phyloP scores from a whole-genome alignment of 495 filamentous ascomycete species.

The Penicillium nucicola region DNA sequence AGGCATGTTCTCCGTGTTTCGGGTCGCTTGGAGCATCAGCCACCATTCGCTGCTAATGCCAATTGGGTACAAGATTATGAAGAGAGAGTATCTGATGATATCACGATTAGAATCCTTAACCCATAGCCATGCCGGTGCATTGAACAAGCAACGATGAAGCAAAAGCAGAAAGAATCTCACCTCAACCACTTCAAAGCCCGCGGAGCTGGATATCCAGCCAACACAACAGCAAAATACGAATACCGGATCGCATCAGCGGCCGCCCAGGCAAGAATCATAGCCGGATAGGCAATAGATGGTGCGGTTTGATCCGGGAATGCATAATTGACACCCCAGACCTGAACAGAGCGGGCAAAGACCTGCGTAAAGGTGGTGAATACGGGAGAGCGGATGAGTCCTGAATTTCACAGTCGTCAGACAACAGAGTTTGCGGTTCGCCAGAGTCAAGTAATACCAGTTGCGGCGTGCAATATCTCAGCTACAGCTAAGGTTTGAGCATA shows the following conservation, averaged over 20 bases:
- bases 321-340: slow-evolving; percentile 50
- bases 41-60: slow-evolving; percentile 50
- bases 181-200: slow-evolving; percentile 39
- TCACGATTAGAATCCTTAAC: not conserved
- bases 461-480: slow-evolving; percentile 45
- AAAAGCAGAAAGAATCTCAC: slow-evolving; percentile 11
- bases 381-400: slow-evolving; percentile 51
- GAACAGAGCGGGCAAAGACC: slow-evolving; percentile 50
- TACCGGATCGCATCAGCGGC: slow-evolving; percentile 51
- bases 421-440: too few species aligned
- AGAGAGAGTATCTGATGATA: slow-evolving; percentile 45
- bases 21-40: slow-evolving; percentile 42
- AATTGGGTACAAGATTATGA: slow-evolving; percentile 51
- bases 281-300: slow-evolving; percentile 31
- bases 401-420: not conserved
- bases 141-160: too few species aligned
- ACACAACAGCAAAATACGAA: slow-evolving; percentile 46
- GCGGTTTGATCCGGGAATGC: slow-evolving; percentile 35
- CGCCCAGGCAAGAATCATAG: slow-evolving; percentile 54
- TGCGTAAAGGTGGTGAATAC: slow-evolving; percentile 53
- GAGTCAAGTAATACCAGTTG: slow-evolving; percentile 30
- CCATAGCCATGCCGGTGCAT: too few species aligned
- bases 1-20: slow-evolving; percentile 14
- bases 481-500: slow-evolving; percentile 30
- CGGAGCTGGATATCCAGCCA: slow-evolving; percentile 27